Evolutionary conservation across 371 early-diverging fungal genomes (phyloP).

Genomic region (Rhizopus stolonifer): DNA sequence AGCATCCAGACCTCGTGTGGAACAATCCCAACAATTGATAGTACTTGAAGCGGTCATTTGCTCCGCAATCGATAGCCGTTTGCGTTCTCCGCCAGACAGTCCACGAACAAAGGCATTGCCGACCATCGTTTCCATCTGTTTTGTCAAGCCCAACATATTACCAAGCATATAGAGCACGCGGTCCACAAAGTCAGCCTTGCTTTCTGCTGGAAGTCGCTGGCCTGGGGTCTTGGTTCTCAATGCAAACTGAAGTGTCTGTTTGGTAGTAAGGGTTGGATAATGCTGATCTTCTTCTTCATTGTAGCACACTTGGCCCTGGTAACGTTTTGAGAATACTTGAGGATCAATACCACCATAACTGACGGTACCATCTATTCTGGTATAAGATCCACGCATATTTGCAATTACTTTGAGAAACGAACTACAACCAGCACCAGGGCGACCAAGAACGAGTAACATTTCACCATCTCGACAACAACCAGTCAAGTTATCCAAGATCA

Average conservation of each 20-base stretch:
- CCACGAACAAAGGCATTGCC: slow-evolving; percentile 85
- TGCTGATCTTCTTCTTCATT: slow-evolving; percentile 75
- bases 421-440: slow-evolving; percentile 72
- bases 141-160: slow-evolving; percentile 71
- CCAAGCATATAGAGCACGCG: slow-evolving; percentile 57
- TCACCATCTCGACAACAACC: slow-evolving; percentile 69
- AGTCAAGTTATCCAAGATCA: slow-evolving; percentile 52
- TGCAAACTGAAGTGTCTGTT: slow-evolving; percentile 67
- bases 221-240: slow-evolving; percentile 68
- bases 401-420: slow-evolving; percentile 67
- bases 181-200: slow-evolving; percentile 41
- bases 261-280: slow-evolving; percentile 66
- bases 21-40: slow-evolving; percentile 84
- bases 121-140: slow-evolving; percentile 77
- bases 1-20: slow-evolving; percentile 91
- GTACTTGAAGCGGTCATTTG: slow-evolving; percentile 79
- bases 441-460: slow-evolving; percentile 72
- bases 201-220: slow-evolving; percentile 48
- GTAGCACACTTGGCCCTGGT: slow-evolving; percentile 66
- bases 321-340: slow-evolving; percentile 51
- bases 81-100: slow-evolving; percentile 85
- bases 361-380: slow-evolving; percentile 52
- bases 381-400: slow-evolving; percentile 63
- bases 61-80: slow-evolving; percentile 85
- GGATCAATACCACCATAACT: slow-evolving; percentile 69